Conservation (phyloP, 148 eudicot species). For the Rhododendron kiyosumense region DNA sequence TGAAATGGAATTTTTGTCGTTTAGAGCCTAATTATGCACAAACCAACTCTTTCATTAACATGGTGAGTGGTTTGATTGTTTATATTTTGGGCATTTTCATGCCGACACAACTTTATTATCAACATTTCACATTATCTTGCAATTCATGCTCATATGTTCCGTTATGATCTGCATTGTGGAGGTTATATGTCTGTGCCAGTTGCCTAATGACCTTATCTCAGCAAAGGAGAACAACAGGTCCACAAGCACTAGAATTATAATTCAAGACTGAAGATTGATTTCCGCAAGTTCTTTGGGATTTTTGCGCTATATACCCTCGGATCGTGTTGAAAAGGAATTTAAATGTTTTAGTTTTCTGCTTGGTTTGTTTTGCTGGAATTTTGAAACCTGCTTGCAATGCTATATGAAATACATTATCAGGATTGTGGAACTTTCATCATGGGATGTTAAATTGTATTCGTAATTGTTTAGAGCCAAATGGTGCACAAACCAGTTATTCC, state of each 20-base stretch:
- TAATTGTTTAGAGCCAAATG: not conserved
- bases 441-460: not conserved
- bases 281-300: not conserved
- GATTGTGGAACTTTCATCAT: not conserved
- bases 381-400: not conserved
- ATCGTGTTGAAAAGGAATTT: not conserved
- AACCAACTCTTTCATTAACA: not conserved
- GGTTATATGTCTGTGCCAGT: not conserved
- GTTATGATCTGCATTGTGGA: not conserved
- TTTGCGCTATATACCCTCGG: not conserved
- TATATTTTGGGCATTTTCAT: not conserved
- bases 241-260: not conserved
- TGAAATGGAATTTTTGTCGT: not conserved
- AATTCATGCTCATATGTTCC: not conserved
- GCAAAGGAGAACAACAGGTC: not conserved
- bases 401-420: not conserved
- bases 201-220: not conserved
- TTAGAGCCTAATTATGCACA: not conserved
- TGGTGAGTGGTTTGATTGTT: not conserved
- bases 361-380: not conserved
- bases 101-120: not conserved
- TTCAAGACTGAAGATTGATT: not conserved
- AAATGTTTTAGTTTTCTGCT: not conserved
- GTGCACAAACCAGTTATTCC: not conserved
- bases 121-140: not conserved